Conservation (phyloP, 352 stramenopile species). For the Aphanomyces astaci region DNA sequence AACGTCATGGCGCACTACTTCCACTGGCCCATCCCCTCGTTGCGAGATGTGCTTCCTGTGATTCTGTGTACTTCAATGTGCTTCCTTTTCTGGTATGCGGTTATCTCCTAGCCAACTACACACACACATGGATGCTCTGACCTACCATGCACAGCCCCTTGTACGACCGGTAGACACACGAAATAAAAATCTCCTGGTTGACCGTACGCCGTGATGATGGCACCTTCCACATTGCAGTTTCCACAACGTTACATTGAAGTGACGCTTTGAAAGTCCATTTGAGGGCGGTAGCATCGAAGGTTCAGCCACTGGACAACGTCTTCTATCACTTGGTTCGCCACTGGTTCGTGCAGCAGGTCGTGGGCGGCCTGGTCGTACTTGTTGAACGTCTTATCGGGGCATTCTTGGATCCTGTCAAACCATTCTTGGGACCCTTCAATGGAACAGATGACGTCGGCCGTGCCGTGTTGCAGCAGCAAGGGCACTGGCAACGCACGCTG, state of each 20-base stretch:
- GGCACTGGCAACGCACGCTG: not conserved
- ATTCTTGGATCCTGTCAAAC: slow-evolving; percentile 5
- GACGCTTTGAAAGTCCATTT: no score
- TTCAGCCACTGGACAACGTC: slow-evolving; percentile 17
- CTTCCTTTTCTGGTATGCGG: no score
- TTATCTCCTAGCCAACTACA: no score
- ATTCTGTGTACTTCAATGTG: no score
- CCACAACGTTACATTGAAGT: no score
- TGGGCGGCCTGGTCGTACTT: slow-evolving; percentile 5
- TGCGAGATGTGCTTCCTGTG: no score
- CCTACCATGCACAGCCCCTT: no score
- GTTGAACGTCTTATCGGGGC: slow-evolving; percentile 14
- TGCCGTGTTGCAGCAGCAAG: slow-evolving; percentile 16
- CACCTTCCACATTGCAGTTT: no score
- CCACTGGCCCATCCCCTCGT: no score
- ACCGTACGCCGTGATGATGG: not conserved
- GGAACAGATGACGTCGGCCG: slow-evolving; percentile 13
- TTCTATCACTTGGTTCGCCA: not conserved
- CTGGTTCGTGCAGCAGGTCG: slow-evolving; percentile 19
- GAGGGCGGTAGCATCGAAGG: not conserved
- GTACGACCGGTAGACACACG: no score
- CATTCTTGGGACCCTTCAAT: slow-evolving; percentile 6
- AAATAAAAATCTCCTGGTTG: not conserved
- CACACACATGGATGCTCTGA: no score
- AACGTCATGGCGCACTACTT: no score